Evolutionary conservation across 1,139 yeast species (phyloP), one percentile per base, ranked within the genome.

Genomic region (Pichia norvegensis): DNA sequence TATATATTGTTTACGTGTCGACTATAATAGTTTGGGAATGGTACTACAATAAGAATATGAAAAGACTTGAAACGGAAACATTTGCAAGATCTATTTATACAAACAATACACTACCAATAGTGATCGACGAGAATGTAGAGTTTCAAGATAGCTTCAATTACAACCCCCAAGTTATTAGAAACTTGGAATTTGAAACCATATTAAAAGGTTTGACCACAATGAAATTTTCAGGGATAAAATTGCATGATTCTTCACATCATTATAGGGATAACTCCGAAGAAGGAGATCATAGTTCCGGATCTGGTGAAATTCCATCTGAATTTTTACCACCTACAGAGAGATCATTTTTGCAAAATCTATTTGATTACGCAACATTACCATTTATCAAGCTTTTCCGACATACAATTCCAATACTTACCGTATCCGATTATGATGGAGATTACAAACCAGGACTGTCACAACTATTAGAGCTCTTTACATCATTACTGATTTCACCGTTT

Each of bases 1-100:
- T 78, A 3, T 85, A 85, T 57, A 49, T 72, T 0, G 44, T 63
- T 1, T 85, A 84, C 57, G 88, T 83, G 3, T 43, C 65, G 1
- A 67, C 76, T 22, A 75, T 74, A 2, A 66, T 71, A 0, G 41
- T 58, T 3, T 67, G 74, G 74, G 74, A 71, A 44, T 69, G 65
- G 59, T 49, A 37, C n/a, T 43, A 44, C 4, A 40, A 50, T 11
- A 38, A 19, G 8, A 42, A 44, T 29, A 13, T 44, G 22, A 10
- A 13, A 2, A 46, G 40, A 25, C 25, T 44, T 4, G 47, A 39
- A 29, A 41, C 56, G 1, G 46, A 48, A 4, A 44, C 46, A 22
- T 48, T 52, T 16, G 53, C 59, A 2, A 46, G 64, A 39, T 53
- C 48, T 20, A 38, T 58, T 40, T 61, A 55, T 43, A 54, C 57